Percentiles rank a stretch among this genome's conserved stretches.
These are phyloP conservation scores for Epichloe typhina DNA, from an alignment of 2,329 filamentous ascomycete genomes.

Conservation along the genomic window DNA sequence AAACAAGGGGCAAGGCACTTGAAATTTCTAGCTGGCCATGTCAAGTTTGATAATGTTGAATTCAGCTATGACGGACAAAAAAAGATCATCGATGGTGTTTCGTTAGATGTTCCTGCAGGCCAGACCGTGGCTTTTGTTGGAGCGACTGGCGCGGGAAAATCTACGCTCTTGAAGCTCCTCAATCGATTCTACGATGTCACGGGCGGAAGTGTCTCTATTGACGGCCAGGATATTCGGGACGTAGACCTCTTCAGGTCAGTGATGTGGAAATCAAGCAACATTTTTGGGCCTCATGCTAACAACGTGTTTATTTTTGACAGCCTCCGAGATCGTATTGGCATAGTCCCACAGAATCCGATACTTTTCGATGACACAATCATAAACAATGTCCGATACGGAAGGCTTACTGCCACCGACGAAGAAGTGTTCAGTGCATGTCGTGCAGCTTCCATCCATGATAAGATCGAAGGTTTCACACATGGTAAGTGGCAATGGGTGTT, in stretches of 20 bases:
- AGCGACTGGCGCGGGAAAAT: constrained; percentile 46
- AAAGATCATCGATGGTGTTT: constrained; percentile 40
- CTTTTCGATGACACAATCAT: constrained; percentile 46
- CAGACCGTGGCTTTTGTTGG: constrained; percentile 48
- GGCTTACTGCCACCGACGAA: constrained; percentile 38
- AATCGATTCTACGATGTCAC: constrained; percentile 46
- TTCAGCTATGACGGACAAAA: constrained; percentile 50
- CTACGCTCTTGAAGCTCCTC: constrained; percentile 43
- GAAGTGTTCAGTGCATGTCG: constrained; percentile 41
- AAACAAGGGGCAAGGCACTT: constrained; percentile 36
- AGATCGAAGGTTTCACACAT: constrained; percentile 40
- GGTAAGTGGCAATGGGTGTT: constrained; percentile 16
- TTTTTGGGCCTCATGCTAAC: constrained; percentile 10
- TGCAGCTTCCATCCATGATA: constrained; percentile 44
- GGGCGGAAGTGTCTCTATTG: constrained; percentile 37
- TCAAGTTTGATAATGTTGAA: constrained; percentile 40
- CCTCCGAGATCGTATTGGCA: constrained; percentile 39
- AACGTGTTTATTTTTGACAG: constrained; percentile 15
- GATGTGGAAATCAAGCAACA: background rate
- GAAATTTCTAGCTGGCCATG: constrained; percentile 36
- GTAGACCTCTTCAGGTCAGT: constrained; percentile 34
- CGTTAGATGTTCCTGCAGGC: constrained; percentile 35
- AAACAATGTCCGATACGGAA: constrained; percentile 46
- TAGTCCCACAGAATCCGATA: constrained; percentile 42
- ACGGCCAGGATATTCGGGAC: constrained; percentile 43